Conservation (phyloP, 176 grass and related monocot genomes). For the Guadua angustifolia region DNA sequence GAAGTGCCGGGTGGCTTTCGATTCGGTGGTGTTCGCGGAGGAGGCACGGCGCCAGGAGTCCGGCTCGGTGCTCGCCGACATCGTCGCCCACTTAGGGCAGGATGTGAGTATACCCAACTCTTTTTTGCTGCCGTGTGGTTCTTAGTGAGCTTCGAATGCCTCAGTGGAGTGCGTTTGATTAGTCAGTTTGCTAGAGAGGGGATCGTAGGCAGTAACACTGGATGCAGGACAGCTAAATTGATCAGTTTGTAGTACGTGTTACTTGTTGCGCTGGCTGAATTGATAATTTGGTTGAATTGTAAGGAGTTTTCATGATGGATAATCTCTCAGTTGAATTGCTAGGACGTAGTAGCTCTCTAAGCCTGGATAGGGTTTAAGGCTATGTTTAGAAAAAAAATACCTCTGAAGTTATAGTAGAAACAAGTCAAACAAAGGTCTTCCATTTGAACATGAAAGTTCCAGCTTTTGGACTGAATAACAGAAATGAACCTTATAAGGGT, state of each 20-base stretch:
- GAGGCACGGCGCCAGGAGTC: constrained; percentile 64
- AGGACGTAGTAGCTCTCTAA: background rate
- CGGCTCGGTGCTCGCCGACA: constrained; percentile 80
- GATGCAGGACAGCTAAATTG: background rate
- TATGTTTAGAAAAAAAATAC: background rate
- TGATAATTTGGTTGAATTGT: background rate
- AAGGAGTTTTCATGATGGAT: constrained; percentile 20
- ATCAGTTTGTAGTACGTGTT: background rate
- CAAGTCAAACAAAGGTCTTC: background rate
- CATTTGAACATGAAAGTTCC: background rate
- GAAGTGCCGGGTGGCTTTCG: constrained; percentile 76
- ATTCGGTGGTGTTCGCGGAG: constrained; percentile 77
- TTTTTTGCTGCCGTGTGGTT: background rate
- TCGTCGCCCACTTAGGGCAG: constrained; percentile 89
- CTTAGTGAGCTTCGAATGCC: background rate
- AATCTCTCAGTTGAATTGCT: background rate
- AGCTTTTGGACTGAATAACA: background rate
- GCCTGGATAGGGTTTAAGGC: background rate
- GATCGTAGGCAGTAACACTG: background rate
- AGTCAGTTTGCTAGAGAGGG: background rate
- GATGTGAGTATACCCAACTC: constrained; percentile 65
- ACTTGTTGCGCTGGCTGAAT: constrained; percentile 26
- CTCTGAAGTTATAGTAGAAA: constrained; percentile 16
- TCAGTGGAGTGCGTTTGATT: constrained; percentile 3
- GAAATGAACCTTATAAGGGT: constrained; percentile 10